A percentile compares a stretch with the other conserved stretches of the same genome.
phyloP scores from a whole-genome alignment of 495 filamentous ascomycete species.

The Aspergillus nidulans region DNA sequence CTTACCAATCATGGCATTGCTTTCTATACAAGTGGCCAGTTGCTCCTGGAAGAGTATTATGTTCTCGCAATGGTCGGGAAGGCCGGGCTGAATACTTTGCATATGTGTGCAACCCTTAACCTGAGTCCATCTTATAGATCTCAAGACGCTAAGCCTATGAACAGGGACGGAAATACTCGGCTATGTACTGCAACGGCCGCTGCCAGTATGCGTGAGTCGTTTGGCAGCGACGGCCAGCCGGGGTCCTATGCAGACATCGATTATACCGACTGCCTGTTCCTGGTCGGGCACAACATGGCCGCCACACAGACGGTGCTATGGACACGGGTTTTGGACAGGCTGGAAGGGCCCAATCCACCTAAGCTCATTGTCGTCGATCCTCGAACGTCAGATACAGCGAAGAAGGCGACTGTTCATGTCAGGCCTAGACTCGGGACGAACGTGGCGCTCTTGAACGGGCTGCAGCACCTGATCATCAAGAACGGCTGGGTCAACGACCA shows the following conservation, averaged over 20 bases:
- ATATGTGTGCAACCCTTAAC: background rate
- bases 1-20: slow-evolving; percentile 5
- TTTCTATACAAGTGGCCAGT: slow-evolving; percentile 7
- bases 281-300: slow-evolving; percentile 8
- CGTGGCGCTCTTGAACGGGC: slow-evolving; percentile 1
- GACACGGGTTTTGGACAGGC: background rate
- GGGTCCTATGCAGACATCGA: slow-evolving; percentile 6
- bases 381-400: background rate
- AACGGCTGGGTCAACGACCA: slow-evolving; percentile 3
- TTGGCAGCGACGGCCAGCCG: slow-evolving; percentile 4
- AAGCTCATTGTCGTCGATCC: slow-evolving; percentile 6
- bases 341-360: slow-evolving; percentile 1
- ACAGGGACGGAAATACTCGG: slow-evolving; percentile 7
- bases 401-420: slow-evolving; percentile 3
- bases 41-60: slow-evolving; percentile 9
- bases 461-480: slow-evolving; percentile 1
- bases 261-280: slow-evolving; percentile 5
- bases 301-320: slow-evolving; percentile 8
- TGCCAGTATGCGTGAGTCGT: slow-evolving; percentile 4
- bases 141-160: no score
- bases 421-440: background rate
- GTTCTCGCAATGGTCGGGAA: slow-evolving; percentile 7
- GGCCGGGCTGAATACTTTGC: slow-evolving; percentile 3
- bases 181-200: slow-evolving; percentile 6
- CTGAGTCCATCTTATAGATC: no score